phyloP scores from a whole-genome alignment of 2,329 filamentous ascomycete genomes.

The Stagonosporopsis vannaccii region DNA sequence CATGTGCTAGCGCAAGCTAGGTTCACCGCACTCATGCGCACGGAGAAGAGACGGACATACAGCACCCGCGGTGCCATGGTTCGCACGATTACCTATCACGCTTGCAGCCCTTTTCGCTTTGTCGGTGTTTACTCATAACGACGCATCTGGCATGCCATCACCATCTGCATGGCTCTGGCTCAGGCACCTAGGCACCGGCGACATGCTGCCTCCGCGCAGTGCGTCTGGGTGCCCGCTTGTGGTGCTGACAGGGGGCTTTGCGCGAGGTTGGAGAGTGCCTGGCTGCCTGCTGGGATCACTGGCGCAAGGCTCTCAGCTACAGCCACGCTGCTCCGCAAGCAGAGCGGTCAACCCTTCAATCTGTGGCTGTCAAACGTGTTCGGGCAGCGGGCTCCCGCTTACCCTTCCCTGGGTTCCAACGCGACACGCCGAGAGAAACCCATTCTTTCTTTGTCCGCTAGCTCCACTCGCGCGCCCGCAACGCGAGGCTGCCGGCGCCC shows the following conservation, averaged over 20 bases:
- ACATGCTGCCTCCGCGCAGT: neutral
- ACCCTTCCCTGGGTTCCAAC: slow-evolving; percentile 9
- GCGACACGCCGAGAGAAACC: slow-evolving; percentile 11
- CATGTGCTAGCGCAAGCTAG: slow-evolving; percentile 10
- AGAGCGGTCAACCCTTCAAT: slow-evolving; percentile 36
- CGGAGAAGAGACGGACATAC: slow-evolving; percentile 22
- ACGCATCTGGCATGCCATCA: slow-evolving; percentile 25
- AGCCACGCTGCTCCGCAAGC: slow-evolving; percentile 30
- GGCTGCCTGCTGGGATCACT: slow-evolving; percentile 33
- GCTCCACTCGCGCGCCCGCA: slow-evolving; percentile 3
- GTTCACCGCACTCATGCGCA: slow-evolving; percentile 13
- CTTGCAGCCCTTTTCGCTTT: slow-evolving; percentile 18
- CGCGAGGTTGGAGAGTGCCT: slow-evolving; percentile 24
- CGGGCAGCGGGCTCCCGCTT: slow-evolving; percentile 25
- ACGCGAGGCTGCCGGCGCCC: slow-evolving; percentile 14
- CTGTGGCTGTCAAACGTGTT: slow-evolving; percentile 35
- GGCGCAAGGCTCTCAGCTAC: slow-evolving; percentile 31
- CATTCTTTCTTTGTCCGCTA: slow-evolving; percentile 10
- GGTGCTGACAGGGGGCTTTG: slow-evolving; percentile 5
- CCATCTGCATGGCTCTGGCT: slow-evolving; percentile 14
- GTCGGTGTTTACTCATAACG: slow-evolving; percentile 29
- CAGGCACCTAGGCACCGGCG: slow-evolving; percentile 16
- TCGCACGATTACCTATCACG: slow-evolving; percentile 25
- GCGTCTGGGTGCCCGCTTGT: neutral
- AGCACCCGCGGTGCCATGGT: slow-evolving; percentile 17